Percentiles rank a stretch among this genome's conserved stretches.
These are phyloP conservation scores for Botrytis medusae DNA, from an alignment of 2,329 filamentous ascomycete genomes.

Conservation along the genomic window DNA sequence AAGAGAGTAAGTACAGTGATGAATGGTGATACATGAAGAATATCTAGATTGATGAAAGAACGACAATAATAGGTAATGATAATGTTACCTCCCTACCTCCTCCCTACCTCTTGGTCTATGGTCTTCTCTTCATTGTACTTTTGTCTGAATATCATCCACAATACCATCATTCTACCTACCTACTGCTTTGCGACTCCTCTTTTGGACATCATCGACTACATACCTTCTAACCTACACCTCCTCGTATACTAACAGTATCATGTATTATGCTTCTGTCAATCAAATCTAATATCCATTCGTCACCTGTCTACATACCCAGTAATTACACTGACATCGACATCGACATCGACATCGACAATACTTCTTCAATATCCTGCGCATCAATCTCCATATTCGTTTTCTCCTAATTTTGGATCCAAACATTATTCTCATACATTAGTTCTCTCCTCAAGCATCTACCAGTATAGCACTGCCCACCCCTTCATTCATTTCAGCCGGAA, in stretches of 20 bases:
- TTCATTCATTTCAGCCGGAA: not conserved
- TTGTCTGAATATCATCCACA: not conserved
- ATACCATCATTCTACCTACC: not conserved
- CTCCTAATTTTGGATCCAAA: not conserved
- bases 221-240: not conserved
- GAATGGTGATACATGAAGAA: not conserved
- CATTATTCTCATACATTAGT: not conserved
- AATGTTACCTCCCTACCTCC: not conserved
- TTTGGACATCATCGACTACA: not conserved
- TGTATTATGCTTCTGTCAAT: not conserved
- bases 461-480: not conserved
- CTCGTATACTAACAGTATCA: not conserved
- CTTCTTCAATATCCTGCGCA: not conserved
- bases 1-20: not conserved
- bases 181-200: not conserved
- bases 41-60: not conserved
- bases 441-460: not conserved
- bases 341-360: not conserved
- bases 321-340: too few species aligned
- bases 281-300: not conserved
- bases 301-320: not conserved
- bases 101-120: not conserved
- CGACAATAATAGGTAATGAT: not conserved
- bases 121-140: not conserved
- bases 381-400: slow-evolving; percentile 9